Percentiles rank a stretch among this genome's conserved stretches.
These are phyloP conservation scores for Fereydounia khargensis DNA, from an alignment of 1,284 basidiomycete species.

Conservation along the genomic window DNA sequence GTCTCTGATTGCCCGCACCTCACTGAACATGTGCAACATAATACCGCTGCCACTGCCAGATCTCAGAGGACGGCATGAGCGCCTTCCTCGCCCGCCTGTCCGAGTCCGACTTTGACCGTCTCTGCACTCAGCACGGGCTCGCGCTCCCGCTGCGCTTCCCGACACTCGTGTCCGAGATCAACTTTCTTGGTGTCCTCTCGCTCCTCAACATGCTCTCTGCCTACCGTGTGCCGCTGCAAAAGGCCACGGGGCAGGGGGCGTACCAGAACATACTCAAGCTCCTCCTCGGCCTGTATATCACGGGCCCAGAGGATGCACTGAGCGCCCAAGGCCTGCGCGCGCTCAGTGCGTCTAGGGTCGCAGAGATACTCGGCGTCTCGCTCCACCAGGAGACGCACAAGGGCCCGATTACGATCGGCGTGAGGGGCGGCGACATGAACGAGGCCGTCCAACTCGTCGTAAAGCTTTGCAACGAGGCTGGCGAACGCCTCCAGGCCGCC, in stretches of 20 bases:
- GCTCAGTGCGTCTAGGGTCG: conserved; percentile 23
- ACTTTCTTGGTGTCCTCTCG: conserved; percentile 44
- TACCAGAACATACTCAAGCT: conserved; percentile 44
- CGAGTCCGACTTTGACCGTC: conserved; percentile 5
- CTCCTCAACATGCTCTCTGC: conserved; percentile 48
- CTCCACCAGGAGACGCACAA: conserved; percentile 67
- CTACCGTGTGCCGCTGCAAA: conserved; percentile 44
- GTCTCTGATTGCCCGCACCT: too few relatives aligned
- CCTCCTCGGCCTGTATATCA: conserved; percentile 43
- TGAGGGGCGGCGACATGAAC: conserved; percentile 69
- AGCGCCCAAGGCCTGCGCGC: conserved; percentile 20
- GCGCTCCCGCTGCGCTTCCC: conserved; percentile 43
- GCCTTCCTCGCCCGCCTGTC: conserved; percentile 24
- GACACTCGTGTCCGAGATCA: conserved; percentile 32
- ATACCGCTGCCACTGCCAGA: too few relatives aligned
- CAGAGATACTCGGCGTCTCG: conserved; percentile 34
- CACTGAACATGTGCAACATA: too few relatives aligned
- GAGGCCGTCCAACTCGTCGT: conserved; percentile 71
- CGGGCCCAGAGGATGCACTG: conserved; percentile 11
- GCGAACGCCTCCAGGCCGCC: conserved; percentile 64
- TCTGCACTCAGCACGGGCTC: conserved; percentile 38
- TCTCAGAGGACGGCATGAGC: conserved; percentile 22
- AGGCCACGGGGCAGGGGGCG: conserved; percentile 32
- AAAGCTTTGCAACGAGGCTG: conserved; percentile 70
- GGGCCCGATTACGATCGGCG: conserved; percentile 69